Conservation (phyloP, 768 basidiomycete species). For the Mycena albidolilacea region DNA sequence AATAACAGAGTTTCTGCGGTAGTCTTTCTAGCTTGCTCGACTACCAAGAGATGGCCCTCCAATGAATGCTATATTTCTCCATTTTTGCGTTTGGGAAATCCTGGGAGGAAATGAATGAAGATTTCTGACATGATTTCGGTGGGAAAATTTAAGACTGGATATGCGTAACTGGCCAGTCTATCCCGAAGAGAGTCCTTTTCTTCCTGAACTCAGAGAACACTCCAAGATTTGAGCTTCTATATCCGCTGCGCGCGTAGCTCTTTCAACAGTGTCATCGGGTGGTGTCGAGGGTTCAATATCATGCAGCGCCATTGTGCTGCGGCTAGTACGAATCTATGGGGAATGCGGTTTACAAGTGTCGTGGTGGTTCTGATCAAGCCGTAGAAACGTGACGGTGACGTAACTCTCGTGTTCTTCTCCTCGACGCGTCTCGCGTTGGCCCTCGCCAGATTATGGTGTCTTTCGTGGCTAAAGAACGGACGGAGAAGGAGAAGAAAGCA, state of each 20-base stretch:
- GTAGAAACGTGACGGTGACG: neutral
- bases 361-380: too few species aligned
- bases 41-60: neutral
- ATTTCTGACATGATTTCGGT: slow-evolving; percentile 9
- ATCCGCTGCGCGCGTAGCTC: too few species aligned
- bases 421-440: slow-evolving; percentile 10
- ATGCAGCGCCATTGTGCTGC: too few species aligned
- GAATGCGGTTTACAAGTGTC: too few species aligned
- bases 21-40: neutral
- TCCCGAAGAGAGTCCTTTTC: neutral
- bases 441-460: slow-evolving; percentile 50
- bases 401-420: neutral
- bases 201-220: too few species aligned
- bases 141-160: slow-evolving; percentile 6
- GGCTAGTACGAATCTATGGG: too few species aligned
- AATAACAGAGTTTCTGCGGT: neutral
- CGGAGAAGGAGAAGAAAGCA: too few species aligned
- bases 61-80: slow-evolving; percentile 13
- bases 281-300: too few species aligned
- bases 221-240: too few species aligned
- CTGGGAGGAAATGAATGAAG: slow-evolving; percentile 6
- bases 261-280: too few species aligned
- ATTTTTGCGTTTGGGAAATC: neutral
- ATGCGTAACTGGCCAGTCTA: slow-evolving; percentile 9
- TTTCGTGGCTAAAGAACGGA: too few species aligned